phyloP scores from a whole-genome alignment of 805 yeast genomes.

The Zygosaccharomyces bailii region DNA sequence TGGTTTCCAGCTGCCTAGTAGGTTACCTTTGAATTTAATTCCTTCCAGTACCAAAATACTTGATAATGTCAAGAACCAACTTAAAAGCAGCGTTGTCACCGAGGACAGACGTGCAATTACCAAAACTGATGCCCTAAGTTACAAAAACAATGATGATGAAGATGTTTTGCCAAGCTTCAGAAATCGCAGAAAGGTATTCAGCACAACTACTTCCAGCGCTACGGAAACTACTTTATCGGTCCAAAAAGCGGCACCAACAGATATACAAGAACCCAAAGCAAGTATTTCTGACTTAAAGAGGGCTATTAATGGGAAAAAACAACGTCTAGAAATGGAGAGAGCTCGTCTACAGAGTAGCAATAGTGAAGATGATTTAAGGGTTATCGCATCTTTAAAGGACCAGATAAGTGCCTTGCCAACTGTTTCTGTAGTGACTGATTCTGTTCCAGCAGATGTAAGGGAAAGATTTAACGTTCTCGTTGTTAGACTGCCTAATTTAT shows the following conservation, averaged over 20 bases:
- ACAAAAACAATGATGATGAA: conserved; percentile 77
- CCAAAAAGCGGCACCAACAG: neutral
- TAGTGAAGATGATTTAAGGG: conserved; percentile 41
- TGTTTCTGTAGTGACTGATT: conserved; percentile 27
- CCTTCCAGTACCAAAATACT: conserved; percentile 82
- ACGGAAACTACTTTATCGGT: neutral
- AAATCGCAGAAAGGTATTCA: conserved; percentile 47
- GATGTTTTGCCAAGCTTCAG: conserved; percentile 66
- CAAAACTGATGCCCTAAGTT: conserved; percentile 42
- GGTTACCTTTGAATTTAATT: conserved; percentile 81
- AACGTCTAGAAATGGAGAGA: conserved; percentile 10
- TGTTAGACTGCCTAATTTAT: conserved; percentile 68
- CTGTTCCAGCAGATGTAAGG: conserved; percentile 46
- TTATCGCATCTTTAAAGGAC: conserved; percentile 61
- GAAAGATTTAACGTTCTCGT: conserved; percentile 59
- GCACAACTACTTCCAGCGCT: conserved; percentile 2
- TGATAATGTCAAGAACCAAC: conserved; percentile 62
- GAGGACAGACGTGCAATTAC: conserved; percentile 20
- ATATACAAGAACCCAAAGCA: conserved; percentile 12
- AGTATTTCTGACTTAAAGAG: conserved; percentile 35
- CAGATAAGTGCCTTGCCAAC: conserved; percentile 49
- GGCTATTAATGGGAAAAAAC: conserved; percentile 15
- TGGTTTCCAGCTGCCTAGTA: conserved; percentile 78
- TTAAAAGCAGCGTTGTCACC: conserved; percentile 23
- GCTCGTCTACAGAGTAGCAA: conserved; percentile 5